phyloP scores from a whole-genome alignment of 352 stramenopile species.

The Phytophthora multivora region DNA sequence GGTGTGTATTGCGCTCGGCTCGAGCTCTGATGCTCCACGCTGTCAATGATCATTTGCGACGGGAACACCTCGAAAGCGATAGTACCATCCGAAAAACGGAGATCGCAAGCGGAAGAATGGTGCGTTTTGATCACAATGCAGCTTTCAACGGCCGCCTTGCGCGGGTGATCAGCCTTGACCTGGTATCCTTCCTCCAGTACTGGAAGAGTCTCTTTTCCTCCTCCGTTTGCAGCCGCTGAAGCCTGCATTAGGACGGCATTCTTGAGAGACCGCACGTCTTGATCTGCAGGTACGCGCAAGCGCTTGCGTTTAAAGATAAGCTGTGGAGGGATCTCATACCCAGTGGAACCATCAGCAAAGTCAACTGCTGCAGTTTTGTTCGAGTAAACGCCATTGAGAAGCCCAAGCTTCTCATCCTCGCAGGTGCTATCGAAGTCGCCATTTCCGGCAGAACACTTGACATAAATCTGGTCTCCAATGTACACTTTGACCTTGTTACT shows the following conservation, averaged over 20 bases:
- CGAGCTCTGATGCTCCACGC: slow-evolving; percentile 18
- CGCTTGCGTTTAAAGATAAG: slow-evolving; percentile 69
- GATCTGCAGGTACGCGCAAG: slow-evolving; percentile 38
- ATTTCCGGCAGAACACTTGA: slow-evolving; percentile 49
- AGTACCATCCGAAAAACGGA: slow-evolving; percentile 78
- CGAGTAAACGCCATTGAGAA: slow-evolving; percentile 80
- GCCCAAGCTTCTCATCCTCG: slow-evolving; percentile 66
- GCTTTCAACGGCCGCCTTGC: slow-evolving; percentile 59
- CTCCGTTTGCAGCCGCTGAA: slow-evolving; percentile 19
- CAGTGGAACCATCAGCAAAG: slow-evolving; percentile 76
- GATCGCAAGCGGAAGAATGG: slow-evolving; percentile 59
- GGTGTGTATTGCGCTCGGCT: slow-evolving; percentile 13
- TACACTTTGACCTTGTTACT: slow-evolving; percentile 65
- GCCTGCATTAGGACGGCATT: slow-evolving; percentile 80
- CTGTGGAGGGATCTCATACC: slow-evolving; percentile 62
- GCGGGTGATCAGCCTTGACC: slow-evolving; percentile 74
- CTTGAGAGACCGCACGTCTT: slow-evolving; percentile 71
- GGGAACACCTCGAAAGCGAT: slow-evolving; percentile 80
- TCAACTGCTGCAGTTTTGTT: slow-evolving; percentile 76
- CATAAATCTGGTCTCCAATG: slow-evolving; percentile 80
- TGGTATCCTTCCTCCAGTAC: slow-evolving; percentile 73
- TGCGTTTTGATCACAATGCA: slow-evolving; percentile 77
- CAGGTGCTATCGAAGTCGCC: slow-evolving; percentile 51
- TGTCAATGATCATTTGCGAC: slow-evolving; percentile 80
- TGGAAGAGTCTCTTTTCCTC: slow-evolving; percentile 12